A percentile compares a stretch with the other conserved stretches of the same genome.
Conservation (phyloP, 257 asterid genomes). For the Verbascum thapsus region DNA sequence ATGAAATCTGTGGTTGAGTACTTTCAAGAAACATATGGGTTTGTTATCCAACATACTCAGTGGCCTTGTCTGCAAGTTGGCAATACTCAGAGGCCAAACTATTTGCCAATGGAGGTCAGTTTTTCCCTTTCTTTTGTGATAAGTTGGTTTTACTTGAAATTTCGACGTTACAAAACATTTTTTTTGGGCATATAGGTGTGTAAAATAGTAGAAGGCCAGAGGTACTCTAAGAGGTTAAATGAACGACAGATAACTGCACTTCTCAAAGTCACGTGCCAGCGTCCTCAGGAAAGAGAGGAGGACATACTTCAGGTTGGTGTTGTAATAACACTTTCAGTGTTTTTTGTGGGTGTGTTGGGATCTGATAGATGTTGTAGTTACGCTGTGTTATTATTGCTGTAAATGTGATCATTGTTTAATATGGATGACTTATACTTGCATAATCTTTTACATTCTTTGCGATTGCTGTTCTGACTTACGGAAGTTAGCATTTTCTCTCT, state of each 20-base stretch:
- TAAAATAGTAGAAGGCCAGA: constrained; percentile 92
- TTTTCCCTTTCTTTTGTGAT: not conserved
- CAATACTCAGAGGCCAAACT: constrained; percentile 82
- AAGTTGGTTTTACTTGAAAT: not conserved
- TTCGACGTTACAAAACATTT: not conserved
- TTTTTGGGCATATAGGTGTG: constrained; percentile 60
- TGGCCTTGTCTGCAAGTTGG: constrained; percentile 98
- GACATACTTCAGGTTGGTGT: constrained; percentile 72
- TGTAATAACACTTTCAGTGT: not conserved
- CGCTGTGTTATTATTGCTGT: not conserved
- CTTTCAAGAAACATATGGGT: constrained; percentile 80
- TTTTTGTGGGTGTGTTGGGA: not conserved
- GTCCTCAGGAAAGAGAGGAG: constrained; percentile 75
- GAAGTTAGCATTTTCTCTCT: not conserved
- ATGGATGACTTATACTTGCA: not conserved
- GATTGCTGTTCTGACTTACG: not conserved
- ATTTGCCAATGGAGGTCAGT: constrained; percentile 92
- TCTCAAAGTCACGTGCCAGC: constrained; percentile 94
- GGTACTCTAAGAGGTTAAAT: constrained; percentile 89
- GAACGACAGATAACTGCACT: constrained; percentile 92
- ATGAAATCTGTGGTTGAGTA: constrained; percentile 83
- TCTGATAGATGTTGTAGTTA: constrained; percentile 10
- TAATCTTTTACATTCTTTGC: not conserved
- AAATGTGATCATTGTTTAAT: not conserved
- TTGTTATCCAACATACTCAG: constrained; percentile 71